Evolutionary conservation across 805 yeast species (phyloP).

Genomic region (Candida ipomoeae): DNA sequence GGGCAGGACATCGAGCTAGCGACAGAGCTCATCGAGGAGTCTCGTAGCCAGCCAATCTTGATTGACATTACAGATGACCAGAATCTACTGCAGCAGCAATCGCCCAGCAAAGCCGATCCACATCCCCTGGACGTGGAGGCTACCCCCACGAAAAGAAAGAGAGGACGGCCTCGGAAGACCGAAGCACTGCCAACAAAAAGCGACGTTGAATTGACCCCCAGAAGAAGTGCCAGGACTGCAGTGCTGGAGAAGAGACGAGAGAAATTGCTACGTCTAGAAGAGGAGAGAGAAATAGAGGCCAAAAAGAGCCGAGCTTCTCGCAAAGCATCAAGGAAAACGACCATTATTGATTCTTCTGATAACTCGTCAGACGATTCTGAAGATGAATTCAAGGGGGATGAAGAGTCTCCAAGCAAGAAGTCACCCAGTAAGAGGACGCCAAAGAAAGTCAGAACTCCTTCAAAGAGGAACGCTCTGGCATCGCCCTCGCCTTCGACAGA

Average conservation of each 20-base stretch:
- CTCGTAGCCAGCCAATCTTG: constrained; percentile 8
- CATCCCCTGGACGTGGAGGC: background rate
- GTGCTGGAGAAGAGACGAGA: constrained; percentile 6
- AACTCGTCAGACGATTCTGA: background rate
- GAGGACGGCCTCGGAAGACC: constrained; percentile 16
- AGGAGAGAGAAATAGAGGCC: constrained; percentile 2
- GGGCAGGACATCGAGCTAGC: constrained; percentile 43
- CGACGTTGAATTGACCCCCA: background rate
- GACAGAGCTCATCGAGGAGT: constrained; percentile 30
- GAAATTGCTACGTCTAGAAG: constrained; percentile 9
- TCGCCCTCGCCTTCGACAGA: constrained; percentile 1
- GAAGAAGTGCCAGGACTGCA: constrained; percentile 7
- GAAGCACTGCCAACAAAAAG: constrained; percentile 9
- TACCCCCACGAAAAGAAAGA: constrained; percentile 10
- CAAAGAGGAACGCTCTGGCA: background rate
- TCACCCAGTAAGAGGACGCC: background rate
- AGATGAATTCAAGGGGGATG: background rate
- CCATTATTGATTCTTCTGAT: background rate
- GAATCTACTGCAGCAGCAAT: background rate
- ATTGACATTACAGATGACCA: background rate
- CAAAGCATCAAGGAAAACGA: background rate
- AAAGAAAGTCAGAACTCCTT: background rate
- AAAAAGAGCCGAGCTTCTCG: background rate
- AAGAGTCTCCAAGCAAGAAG: background rate
- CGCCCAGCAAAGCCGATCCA: background rate